These are phyloP conservation scores for Phytopythium aichiense DNA, from an alignment of 352 stramenopile species.

Conservation along the genomic window DNA sequence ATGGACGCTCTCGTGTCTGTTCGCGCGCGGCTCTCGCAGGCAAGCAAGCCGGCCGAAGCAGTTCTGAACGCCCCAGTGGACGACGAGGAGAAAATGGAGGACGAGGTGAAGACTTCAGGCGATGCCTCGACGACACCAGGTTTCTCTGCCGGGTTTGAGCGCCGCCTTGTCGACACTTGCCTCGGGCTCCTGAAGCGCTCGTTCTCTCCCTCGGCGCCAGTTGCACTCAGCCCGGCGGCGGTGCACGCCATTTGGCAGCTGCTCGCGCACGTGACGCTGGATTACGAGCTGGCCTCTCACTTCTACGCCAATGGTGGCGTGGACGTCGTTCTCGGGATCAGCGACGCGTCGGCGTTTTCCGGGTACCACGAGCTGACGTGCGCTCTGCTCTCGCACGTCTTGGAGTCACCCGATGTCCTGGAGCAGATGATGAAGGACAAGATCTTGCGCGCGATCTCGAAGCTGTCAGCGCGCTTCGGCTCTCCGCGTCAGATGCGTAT, in stretches of 20 bases:
- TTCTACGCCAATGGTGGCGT: constrained; percentile 52
- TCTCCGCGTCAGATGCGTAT: constrained; percentile 75
- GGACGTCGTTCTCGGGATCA: constrained; percentile 55
- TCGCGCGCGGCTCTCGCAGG: background rate
- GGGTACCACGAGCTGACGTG: constrained; percentile 77
- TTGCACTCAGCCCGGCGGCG: constrained; percentile 14
- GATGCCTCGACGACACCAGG: constrained; percentile 4
- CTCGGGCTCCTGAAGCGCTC: constrained; percentile 24
- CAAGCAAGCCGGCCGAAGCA: background rate
- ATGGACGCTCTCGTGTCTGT: constrained; percentile 54
- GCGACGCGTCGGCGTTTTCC: constrained; percentile 36
- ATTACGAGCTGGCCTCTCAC: constrained; percentile 66
- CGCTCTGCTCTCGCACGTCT: constrained; percentile 58
- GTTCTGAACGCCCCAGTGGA: background rate
- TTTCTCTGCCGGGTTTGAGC: constrained; percentile 18
- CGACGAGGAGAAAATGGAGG: constrained; percentile 10
- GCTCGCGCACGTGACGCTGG: constrained; percentile 54
- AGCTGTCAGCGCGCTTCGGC: constrained; percentile 68
- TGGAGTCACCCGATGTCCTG: constrained; percentile 83
- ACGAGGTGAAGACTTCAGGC: constrained; percentile 12
- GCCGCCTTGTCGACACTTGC: constrained; percentile 33
- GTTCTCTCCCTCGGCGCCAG: constrained; percentile 6
- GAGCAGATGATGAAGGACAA: constrained; percentile 87
- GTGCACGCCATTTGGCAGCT: constrained; percentile 77
- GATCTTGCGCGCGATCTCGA: constrained; percentile 70